phyloP scores from a whole-genome alignment of 352 stramenopile genomes.

The Pythium periplocum region DNA sequence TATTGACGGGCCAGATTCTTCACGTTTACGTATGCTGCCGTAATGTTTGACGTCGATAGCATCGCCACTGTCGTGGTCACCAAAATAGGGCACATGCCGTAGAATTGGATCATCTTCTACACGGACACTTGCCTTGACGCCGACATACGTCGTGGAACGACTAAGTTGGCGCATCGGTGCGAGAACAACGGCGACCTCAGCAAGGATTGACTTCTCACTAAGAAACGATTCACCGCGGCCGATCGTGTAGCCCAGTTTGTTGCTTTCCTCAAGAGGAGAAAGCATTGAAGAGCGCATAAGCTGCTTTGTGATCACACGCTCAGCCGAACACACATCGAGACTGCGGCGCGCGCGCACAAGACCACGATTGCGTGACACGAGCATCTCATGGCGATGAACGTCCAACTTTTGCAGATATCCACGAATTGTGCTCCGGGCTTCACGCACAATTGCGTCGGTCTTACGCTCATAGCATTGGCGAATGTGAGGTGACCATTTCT shows the following conservation, averaged over 20 bases:
- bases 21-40: conserved; percentile 28
- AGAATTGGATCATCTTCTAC: conserved; percentile 88
- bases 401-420: conserved; percentile 9
- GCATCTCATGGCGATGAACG: conserved; percentile 1
- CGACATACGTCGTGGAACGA: conserved; percentile 58
- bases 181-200: conserved; percentile 7
- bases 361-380: not conserved
- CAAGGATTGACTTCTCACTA: conserved; percentile 15
- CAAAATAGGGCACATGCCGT: conserved; percentile 89
- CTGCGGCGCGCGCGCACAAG: not conserved
- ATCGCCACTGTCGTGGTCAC: conserved; percentile 83
- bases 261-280: conserved; percentile 8
- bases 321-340: conserved; percentile 3
- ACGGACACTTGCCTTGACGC: conserved; percentile 63
- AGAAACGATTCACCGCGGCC: conserved; percentile 19
- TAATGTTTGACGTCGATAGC: conserved; percentile 74
- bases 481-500: conserved; percentile 41
- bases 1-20: conserved; percentile 9
- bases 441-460: conserved; percentile 33
- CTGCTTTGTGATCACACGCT: conserved; percentile 13
- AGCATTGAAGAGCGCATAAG: conserved; percentile 3
- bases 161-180: conserved; percentile 40
- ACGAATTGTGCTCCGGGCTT: conserved; percentile 28
- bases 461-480: conserved; percentile 47
- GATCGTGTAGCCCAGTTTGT: conserved; percentile 8